phyloP scores from a whole-genome alignment of 768 basidiomycete genomes.

The Macrolepiota dolichaula region DNA sequence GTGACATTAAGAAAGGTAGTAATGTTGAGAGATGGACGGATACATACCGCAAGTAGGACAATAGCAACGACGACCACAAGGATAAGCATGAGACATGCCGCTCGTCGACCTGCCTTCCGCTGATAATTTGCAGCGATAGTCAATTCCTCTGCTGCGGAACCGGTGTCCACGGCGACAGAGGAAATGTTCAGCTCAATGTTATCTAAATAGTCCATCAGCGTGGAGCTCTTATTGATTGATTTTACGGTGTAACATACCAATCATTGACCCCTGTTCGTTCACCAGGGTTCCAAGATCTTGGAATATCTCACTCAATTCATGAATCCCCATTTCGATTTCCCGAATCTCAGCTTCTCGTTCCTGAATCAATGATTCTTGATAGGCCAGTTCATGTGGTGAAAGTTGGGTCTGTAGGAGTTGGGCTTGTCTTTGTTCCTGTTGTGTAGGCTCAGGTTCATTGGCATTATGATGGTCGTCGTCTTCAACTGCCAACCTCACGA shows the following conservation, averaged over 20 bases:
- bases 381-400: slow-evolving; percentile 90
- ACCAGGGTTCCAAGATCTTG: slow-evolving; percentile 93
- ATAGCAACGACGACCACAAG: slow-evolving; percentile 83
- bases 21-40: not conserved
- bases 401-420: slow-evolving; percentile 68
- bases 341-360: slow-evolving; percentile 94
- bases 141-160: slow-evolving; percentile 82
- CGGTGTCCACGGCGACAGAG: slow-evolving; percentile 79
- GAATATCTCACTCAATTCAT: slow-evolving; percentile 95
- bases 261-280: slow-evolving; percentile 89
- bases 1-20: not conserved
- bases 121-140: slow-evolving; percentile 91
- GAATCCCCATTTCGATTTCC: slow-evolving; percentile 95
- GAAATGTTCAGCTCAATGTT: slow-evolving; percentile 94
- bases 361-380: slow-evolving; percentile 92
- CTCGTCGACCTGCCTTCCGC: slow-evolving; percentile 86
- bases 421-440: slow-evolving; percentile 58
- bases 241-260: slow-evolving; percentile 59
- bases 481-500: slow-evolving; percentile 81
- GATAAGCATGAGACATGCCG: slow-evolving; percentile 86
- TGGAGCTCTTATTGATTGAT: not conserved
- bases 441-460: slow-evolving; percentile 38
- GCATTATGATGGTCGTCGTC: slow-evolving; percentile 56
- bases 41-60: slow-evolving; percentile 87
- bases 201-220: slow-evolving; percentile 44